These are phyloP conservation scores for Penicillium capsulatum DNA, from an alignment of 2,329 filamentous ascomycete species.

Conservation along the genomic window DNA sequence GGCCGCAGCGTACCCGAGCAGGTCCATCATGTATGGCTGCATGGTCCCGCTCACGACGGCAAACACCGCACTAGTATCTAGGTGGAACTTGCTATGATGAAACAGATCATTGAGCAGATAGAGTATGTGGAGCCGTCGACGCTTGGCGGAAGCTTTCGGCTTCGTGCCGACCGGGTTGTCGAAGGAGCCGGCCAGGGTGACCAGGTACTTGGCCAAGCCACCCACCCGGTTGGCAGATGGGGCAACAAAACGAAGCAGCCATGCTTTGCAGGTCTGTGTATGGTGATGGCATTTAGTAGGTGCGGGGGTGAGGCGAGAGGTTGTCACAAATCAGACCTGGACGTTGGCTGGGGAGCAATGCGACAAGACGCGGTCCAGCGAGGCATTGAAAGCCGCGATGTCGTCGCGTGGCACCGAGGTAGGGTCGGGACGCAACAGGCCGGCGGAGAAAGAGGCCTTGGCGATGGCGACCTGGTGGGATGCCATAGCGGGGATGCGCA, in stretches of 20 bases:
- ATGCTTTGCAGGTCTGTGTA: conserved; percentile 75
- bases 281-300: conserved; percentile 34
- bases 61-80: conserved; percentile 42
- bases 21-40: conserved; percentile 56
- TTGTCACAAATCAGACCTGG: conserved; percentile 67
- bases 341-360: conserved; percentile 76
- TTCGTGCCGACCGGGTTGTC: conserved; percentile 23
- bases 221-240: conserved; percentile 62
- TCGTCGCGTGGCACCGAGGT: conserved; percentile 62
- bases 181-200: conserved; percentile 62
- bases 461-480: conserved; percentile 70
- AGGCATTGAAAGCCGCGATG: conserved; percentile 64
- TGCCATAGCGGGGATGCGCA: conserved; percentile 48
- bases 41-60: conserved; percentile 53
- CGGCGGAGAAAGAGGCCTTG: conserved; percentile 71
- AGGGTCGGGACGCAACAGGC: conserved; percentile 71
- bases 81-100: conserved; percentile 60
- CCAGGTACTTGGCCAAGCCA: conserved; percentile 71
- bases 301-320: conserved; percentile 19
- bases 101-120: conserved; percentile 76
- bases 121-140: conserved; percentile 69
- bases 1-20: conserved; percentile 56
- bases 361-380: conserved; percentile 61
- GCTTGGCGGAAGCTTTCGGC: conserved; percentile 53
- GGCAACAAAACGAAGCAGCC: conserved; percentile 70